Evolutionary conservation across 2,329 filamentous ascomycete genomes (phyloP).

Genomic region (Colletotrichum chlorophyti): DNA sequence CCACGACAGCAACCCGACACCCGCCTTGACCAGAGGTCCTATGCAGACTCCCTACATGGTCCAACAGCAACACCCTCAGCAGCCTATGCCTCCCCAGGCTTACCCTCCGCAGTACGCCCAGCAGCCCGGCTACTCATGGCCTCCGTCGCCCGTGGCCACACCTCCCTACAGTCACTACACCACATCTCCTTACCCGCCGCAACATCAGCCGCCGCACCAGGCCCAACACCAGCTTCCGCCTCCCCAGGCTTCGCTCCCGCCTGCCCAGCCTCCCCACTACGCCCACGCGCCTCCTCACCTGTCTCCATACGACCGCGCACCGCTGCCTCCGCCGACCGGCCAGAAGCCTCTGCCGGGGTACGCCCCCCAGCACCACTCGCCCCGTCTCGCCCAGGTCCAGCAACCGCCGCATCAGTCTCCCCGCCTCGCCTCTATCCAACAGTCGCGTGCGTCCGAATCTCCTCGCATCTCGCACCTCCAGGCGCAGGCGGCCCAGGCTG

Average conservation of each 20-base stretch:
- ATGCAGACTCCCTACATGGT: constrained; percentile 52
- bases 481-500: constrained; percentile 47
- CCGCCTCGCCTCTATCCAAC: constrained; percentile 29
- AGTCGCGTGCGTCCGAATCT: constrained; percentile 39
- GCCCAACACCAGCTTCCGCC: constrained; percentile 30
- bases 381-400: constrained; percentile 31
- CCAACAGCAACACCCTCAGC: constrained; percentile 39
- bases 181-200: constrained; percentile 42
- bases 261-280: constrained; percentile 39
- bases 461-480: constrained; percentile 54
- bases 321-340: constrained; percentile 44
- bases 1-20: constrained; percentile 81
- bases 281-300: constrained; percentile 31
- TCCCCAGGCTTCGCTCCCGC: constrained; percentile 32
- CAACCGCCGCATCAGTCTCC: constrained; percentile 33
- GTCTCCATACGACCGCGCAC: constrained; percentile 40
- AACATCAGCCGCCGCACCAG: constrained; percentile 34
- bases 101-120: constrained; percentile 51
- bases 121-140: constrained; percentile 55
- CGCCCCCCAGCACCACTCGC: constrained; percentile 41
- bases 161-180: constrained; percentile 59
- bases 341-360: constrained; percentile 39
- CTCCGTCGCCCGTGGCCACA: constrained; percentile 61
- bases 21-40: constrained; percentile 79
- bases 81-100: constrained; percentile 43